Base-by-base conservation (phyloP, 805 yeast species). In the Ogataea henricii region DNA sequence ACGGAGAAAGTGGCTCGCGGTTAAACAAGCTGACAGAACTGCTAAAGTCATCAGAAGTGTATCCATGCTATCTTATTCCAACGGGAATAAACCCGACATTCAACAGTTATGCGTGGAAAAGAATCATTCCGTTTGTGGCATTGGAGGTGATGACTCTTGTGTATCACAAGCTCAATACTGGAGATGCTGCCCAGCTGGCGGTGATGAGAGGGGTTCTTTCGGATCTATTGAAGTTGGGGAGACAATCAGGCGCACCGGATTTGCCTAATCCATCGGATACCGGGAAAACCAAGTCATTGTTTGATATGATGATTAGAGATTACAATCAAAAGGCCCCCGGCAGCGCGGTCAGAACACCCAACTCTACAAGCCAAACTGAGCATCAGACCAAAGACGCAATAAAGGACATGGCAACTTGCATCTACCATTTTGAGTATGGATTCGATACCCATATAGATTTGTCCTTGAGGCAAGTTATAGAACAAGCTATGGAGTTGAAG, bases 61-160 rank as follows among this genome's bases (percentile, higher is more conserved):
- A 49, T 34, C 65, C 67, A 0, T 58, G 62, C 23, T 50, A 51
- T 33, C 42, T 58, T 29, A 51, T 64, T 20, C 63, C 63, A n/a
- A 47, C 45, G 21, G 64, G 62, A 3, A 54, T 57, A 1, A 54
- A 47, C 20, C 69, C 69, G 6, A 53, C 64, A 8, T 54, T 62
- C 37, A 53, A 46, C 35, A 58, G 63, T 34, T 55, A 47, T 47
- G 57, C 59, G 2, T 65, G 69, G 69, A 65, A 62, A 30, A 45
- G 58, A 39, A 49, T 62, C n/a, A 48, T 65, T 10, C 52, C 63
- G 0, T 61, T 60, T 40, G 30, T 60, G n/a, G 36, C 44, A n/a
- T 47, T 65, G 45, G 62, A 56, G 17, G 46, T 58, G 3, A 20
- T 58, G 34, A 40, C 59, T 1, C 30, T 65, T 13, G 40, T 64